Evolutionary conservation across 108 stramenopile species (phyloP), one percentile per base, ranked within the genome.

Genomic region (Skeletonema grethae): DNA sequence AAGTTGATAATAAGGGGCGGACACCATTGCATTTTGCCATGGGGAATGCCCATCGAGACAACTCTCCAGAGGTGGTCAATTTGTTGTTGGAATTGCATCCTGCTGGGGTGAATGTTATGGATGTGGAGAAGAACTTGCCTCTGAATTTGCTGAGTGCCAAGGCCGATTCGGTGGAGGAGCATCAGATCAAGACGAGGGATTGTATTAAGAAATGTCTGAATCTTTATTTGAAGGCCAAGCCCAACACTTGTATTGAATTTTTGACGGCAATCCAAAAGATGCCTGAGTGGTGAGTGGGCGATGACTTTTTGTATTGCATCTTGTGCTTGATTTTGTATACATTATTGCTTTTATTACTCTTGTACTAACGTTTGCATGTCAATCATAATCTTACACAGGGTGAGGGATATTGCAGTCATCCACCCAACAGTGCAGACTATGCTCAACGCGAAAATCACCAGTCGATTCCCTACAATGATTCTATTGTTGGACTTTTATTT

Each of bases 1-100:
- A 87, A n/a, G 70, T 43, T 25, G 92, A 94, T 64, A 64, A 77
- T 55, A 86, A 86, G 18, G 90, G 92, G 16, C 73, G 88, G 30
- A 94, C 88, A 11, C 85, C 90, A 0, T 71, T 94, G 69, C 92
- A 94, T 63, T 86, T 91, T 76, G 87, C 87, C 61, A 89, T 91
- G 88, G 92, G 85, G 61, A 88, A 90, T 80, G 84, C 84, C 39
- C 82, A 86, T 61, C 78, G 88, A 31, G 82, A 75, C 66, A 73
- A 88, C n/a, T 86, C 80, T 62, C 87, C 92, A 10, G 70, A 74
- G 8, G 86, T 89, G 10, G 68, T 90, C 15, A 35, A 75, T 25
- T 80, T 86, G 15, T 67, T 93, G 7, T 63, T 93, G 25, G 74
- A 82, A 6, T 46, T 75, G 38, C 45, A 65, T 9, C 57, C 69